Evolutionary conservation across 2,329 filamentous ascomycete species (phyloP).

Genomic region (Verticillium nonalfalfae): DNA sequence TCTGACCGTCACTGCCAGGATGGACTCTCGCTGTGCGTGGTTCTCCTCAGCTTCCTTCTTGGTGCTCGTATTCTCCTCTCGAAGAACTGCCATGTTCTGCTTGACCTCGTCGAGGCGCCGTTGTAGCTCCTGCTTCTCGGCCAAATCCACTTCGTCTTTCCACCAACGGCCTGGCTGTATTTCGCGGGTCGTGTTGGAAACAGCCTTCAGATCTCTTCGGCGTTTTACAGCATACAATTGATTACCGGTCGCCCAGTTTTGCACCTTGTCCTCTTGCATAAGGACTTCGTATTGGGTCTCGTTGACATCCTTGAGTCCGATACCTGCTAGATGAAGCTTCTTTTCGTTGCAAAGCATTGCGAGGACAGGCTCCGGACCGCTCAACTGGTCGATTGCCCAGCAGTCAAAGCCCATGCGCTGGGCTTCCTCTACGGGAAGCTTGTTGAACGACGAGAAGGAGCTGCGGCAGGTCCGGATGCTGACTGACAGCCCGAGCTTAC

Average conservation of each 20-base stretch:
- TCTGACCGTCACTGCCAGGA: neutral
- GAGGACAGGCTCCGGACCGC: slow-evolving; percentile 76
- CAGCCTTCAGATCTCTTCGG: slow-evolving; percentile 72
- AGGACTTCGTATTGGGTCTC: slow-evolving; percentile 65
- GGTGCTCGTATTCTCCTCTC: slow-evolving; percentile 13
- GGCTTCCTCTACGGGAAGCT: slow-evolving; percentile 50
- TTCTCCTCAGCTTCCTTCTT: slow-evolving; percentile 28
- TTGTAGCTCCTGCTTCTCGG: slow-evolving; percentile 57
- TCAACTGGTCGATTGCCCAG: slow-evolving; percentile 72
- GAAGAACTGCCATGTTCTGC: slow-evolving; percentile 12
- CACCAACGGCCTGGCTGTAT: slow-evolving; percentile 61
- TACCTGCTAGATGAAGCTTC: slow-evolving; percentile 61
- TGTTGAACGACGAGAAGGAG: slow-evolving; percentile 49
- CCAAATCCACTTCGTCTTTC: slow-evolving; percentile 67
- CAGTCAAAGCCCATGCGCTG: slow-evolving; percentile 62
- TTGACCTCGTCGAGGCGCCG: slow-evolving; percentile 40
- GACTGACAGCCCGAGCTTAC: slow-evolving; percentile 60
- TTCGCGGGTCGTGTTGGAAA: slow-evolving; percentile 59
- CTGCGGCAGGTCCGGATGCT: slow-evolving; percentile 59
- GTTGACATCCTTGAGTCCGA: slow-evolving; percentile 56
- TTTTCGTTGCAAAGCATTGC: slow-evolving; percentile 80
- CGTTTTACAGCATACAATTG: slow-evolving; percentile 60
- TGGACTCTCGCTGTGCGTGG: neutral
- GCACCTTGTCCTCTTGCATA: slow-evolving; percentile 49
- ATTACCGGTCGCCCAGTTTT: slow-evolving; percentile 62